phyloP scores from a whole-genome alignment of 495 filamentous ascomycete species.

The Glutinoglossum americanum region DNA sequence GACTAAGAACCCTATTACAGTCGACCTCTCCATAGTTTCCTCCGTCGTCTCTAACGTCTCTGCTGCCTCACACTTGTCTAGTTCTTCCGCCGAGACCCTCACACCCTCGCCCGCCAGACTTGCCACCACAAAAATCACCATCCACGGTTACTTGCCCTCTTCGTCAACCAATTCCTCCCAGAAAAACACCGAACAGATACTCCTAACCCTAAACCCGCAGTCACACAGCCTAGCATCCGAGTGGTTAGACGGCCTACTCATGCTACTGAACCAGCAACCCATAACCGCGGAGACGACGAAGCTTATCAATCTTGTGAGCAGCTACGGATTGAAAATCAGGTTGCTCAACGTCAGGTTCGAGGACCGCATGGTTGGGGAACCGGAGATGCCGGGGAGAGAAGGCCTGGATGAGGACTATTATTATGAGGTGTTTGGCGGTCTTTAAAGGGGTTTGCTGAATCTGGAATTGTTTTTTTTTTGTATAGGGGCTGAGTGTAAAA shows the following conservation, averaged over 20 bases:
- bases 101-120: constrained; percentile 23
- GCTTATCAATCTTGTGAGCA: constrained; percentile 59
- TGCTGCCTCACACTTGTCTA: constrained; percentile 9
- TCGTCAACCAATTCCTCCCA: neutral
- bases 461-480: neutral
- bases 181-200: constrained; percentile 26
- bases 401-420: constrained; percentile 2
- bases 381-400: constrained; percentile 1
- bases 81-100: constrained; percentile 20
- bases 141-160: constrained; percentile 43
- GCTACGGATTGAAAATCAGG: constrained; percentile 84
- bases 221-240: constrained; percentile 74
- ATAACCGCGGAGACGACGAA: constrained; percentile 93
- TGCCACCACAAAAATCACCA: constrained; percentile 62
- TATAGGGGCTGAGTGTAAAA: neutral
- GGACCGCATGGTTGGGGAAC: constrained; percentile 11
- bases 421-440: constrained; percentile 2
- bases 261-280: constrained; percentile 72
- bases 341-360: constrained; percentile 83
- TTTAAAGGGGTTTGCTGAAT: neutral
- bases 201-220: constrained; percentile 64
- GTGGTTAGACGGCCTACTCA: constrained; percentile 88
- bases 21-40: constrained; percentile 74
- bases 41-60: constrained; percentile 79
- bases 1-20: constrained; percentile 16